A percentile compares a stretch with the other conserved stretches of the same genome.
Evolutionary conservation across 257 asterid genomes (phyloP).

Genomic region (Agastache rugosa): DNA sequence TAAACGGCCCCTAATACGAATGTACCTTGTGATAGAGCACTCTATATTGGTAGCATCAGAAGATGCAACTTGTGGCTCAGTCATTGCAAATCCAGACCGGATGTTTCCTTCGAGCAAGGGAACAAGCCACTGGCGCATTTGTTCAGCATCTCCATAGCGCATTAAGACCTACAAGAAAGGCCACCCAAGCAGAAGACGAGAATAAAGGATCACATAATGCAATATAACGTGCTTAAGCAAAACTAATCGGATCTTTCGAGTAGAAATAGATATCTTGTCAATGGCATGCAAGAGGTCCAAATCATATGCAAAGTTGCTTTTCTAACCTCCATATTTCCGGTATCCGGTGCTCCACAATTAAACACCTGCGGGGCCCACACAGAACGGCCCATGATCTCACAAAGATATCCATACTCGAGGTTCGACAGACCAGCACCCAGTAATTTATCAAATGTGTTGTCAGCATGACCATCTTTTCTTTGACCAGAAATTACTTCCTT

Average conservation of each 20-base stretch:
- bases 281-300: too few species aligned
- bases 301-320: slow-evolving; percentile 2
- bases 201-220: slow-evolving; percentile 3
- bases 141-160: slow-evolving; percentile 89
- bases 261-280: too few species aligned
- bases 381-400: slow-evolving; percentile 95
- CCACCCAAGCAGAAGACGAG: slow-evolving; percentile 5
- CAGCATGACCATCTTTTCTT: slow-evolving; percentile 39
- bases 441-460: slow-evolving; percentile 55
- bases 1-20: too few species aligned
- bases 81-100: slow-evolving; percentile 98
- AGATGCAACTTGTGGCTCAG: slow-evolving; percentile 98
- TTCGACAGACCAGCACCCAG: slow-evolving; percentile 91
- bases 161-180: slow-evolving; percentile 65
- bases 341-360: slow-evolving; percentile 97
- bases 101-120: slow-evolving; percentile 91
- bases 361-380: slow-evolving; percentile 96
- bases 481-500: slow-evolving; percentile 60
- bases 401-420: slow-evolving; percentile 90
- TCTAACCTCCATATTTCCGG: slow-evolving; percentile 99
- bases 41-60: slow-evolving; percentile 98
- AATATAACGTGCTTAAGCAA: background rate
- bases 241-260: too few species aligned
- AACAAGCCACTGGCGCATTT: slow-evolving; percentile 79
- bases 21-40: slow-evolving; percentile 88